Evolutionary conservation across 805 yeast genomes (phyloP).

Genomic region (Tetrapisispora namnaoensis): DNA sequence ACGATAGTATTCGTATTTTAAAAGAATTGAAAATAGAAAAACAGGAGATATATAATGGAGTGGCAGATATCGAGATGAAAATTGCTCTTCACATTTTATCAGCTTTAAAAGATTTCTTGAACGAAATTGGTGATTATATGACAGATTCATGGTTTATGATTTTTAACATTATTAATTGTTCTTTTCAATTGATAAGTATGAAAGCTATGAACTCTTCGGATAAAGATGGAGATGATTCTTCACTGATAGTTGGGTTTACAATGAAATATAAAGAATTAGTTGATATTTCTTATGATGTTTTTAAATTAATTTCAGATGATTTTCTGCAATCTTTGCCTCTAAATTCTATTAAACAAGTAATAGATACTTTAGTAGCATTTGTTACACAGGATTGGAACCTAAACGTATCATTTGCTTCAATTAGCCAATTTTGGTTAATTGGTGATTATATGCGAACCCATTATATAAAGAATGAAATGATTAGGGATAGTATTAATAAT

Average conservation of each 20-base stretch:
- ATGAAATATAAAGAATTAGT: constrained; percentile 43
- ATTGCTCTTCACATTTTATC: constrained; percentile 52
- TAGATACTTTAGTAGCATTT: constrained; percentile 65
- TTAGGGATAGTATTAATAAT: constrained; percentile 7
- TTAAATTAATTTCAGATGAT: constrained; percentile 79
- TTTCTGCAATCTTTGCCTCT: constrained; percentile 65
- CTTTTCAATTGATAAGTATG: constrained; percentile 38
- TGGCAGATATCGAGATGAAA: constrained; percentile 51
- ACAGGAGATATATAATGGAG: constrained; percentile 29
- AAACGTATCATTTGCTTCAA: constrained; percentile 83
- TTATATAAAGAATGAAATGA: constrained; percentile 3
- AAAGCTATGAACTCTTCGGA: constrained; percentile 16
- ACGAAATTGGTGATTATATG: constrained; percentile 59
- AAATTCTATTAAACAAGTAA: constrained; percentile 49
- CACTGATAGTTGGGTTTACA: constrained; percentile 28
- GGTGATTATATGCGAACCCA: constrained; percentile 57
- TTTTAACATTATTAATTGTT: constrained; percentile 47
- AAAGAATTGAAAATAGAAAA: constrained; percentile 23
- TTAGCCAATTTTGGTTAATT: constrained; percentile 85
- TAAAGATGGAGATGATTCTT: constrained; percentile 21
- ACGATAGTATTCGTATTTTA: constrained; percentile 35
- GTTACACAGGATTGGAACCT: constrained; percentile 63
- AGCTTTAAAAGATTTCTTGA: constrained; percentile 63
- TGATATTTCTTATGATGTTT: constrained; percentile 66
- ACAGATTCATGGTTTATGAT: constrained; percentile 65